A percentile compares a stretch with the other conserved stretches of the same genome.
Evolutionary conservation across 441 rosid species (phyloP).

Genomic region (Metrosideros polymorpha): DNA sequence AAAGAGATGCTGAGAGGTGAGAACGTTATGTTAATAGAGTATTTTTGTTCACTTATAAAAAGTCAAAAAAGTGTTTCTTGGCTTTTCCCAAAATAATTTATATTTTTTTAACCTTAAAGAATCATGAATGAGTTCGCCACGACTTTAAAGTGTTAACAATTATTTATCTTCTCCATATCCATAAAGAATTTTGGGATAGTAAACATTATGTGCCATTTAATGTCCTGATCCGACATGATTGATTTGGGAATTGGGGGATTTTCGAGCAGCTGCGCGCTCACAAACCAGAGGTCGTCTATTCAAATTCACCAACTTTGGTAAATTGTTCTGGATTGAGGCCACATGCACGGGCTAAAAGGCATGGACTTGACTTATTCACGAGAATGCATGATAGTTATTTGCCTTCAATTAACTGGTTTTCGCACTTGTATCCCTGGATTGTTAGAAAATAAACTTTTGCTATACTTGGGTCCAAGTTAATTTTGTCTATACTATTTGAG

Average conservation of each 20-base stretch:
- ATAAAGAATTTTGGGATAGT: neutral
- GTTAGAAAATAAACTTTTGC: neutral
- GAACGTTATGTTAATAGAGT: too few species aligned
- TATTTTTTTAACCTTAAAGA: fast-evolving
- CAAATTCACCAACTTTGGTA: neutral
- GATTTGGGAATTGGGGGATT: fast-evolving
- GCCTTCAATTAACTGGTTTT: neutral
- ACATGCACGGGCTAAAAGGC: neutral
- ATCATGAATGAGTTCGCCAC: neutral
- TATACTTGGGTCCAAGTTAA: neutral
- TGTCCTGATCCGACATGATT: fast-evolving
- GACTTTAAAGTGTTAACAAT: neutral
- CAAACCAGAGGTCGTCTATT: neutral
- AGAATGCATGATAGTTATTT: neutral
- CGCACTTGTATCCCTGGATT: neutral
- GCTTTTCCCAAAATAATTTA: neutral
- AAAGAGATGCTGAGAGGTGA: neutral
- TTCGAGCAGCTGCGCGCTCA: neutral
- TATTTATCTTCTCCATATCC: neutral
- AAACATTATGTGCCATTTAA: neutral
- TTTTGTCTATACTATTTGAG: neutral
- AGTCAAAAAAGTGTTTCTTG: neutral
- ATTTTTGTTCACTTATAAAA: neutral
- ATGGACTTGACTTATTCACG: fast-evolving
- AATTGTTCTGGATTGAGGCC: neutral